A percentile compares a stretch with the other conserved stretches of the same genome.
phyloP scores from a whole-genome alignment of 2,329 filamentous ascomycete genomes.

The Zalaria sp. region DNA sequence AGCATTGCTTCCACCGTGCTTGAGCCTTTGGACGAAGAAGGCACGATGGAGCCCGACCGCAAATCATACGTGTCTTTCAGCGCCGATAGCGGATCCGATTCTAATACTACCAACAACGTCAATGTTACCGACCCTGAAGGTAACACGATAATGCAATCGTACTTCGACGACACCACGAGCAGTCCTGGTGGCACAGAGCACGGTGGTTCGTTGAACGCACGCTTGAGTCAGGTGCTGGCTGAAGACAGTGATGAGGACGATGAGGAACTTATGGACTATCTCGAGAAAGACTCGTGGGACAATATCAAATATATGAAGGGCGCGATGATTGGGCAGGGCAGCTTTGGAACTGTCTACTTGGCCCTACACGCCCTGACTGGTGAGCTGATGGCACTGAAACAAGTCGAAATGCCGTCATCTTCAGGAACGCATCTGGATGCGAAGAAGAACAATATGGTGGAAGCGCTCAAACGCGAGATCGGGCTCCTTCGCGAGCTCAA shows the following conservation, averaged over 20 bases:
- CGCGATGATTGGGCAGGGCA: constrained; percentile 89
- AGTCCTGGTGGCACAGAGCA: constrained; percentile 42
- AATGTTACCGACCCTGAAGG: constrained; percentile 67
- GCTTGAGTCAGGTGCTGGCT: constrained; percentile 69
- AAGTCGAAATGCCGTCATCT: constrained; percentile 81
- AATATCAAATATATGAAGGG: constrained; percentile 99
- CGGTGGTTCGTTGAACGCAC: constrained; percentile 60
- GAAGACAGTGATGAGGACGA: constrained; percentile 88
- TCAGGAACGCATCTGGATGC: constrained; percentile 66
- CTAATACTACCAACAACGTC: constrained; percentile 50
- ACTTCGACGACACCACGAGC: constrained; percentile 68
- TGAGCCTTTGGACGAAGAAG: constrained; percentile 84
- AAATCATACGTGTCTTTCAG: constrained; percentile 92
- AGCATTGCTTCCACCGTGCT: constrained; percentile 81
- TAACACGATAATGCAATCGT: constrained; percentile 57
- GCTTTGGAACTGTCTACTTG: constrained; percentile 90
- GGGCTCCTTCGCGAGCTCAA: constrained; percentile 84
- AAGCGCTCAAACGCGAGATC: constrained; percentile 93
- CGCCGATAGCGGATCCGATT: constrained; percentile 48
- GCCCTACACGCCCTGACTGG: constrained; percentile 91
- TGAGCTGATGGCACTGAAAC: constrained; percentile 95
- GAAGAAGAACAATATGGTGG: constrained; percentile 96
- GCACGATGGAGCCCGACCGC: constrained; percentile 69
- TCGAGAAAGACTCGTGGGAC: constrained; percentile 86
- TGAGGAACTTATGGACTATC: constrained; percentile 77